phyloP scores from a whole-genome alignment of 768 basidiomycete species.

The Suillus paluster region DNA sequence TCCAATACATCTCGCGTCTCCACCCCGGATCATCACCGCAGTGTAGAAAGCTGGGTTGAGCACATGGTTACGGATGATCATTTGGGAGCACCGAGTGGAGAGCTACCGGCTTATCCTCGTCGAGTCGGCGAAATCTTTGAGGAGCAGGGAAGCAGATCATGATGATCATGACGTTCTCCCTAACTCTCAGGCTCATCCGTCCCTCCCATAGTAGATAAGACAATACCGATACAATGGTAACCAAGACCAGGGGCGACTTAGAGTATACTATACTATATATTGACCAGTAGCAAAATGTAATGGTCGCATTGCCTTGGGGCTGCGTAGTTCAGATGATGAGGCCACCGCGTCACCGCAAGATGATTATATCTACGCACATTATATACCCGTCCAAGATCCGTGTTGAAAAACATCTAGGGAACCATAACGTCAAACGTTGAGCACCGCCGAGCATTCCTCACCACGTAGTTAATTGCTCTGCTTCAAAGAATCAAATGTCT shows the following conservation, averaged over 20 bases:
- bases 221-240: background rate
- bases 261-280: background rate
- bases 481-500: too few species aligned
- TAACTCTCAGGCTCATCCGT: background rate
- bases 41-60: background rate
- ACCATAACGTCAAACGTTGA: background rate
- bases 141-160: background rate
- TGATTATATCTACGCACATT: background rate
- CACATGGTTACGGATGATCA: background rate
- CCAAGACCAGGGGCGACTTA: background rate
- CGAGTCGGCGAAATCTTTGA: background rate
- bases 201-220: background rate
- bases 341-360: background rate
- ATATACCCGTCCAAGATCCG: background rate
- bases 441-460: background rate
- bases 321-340: background rate
- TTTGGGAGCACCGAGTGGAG: background rate
- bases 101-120: slow-evolving; percentile 9
- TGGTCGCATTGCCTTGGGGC: background rate
- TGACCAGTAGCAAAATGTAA: background rate
- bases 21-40: background rate
- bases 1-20: background rate
- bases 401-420: background rate
- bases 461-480: background rate
- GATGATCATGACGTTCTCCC: background rate